Percentiles rank a stretch among this genome's conserved stretches.
These are phyloP conservation scores for Podaxis sp. DNA, from an alignment of 768 basidiomycete species.

Conservation along the genomic window DNA sequence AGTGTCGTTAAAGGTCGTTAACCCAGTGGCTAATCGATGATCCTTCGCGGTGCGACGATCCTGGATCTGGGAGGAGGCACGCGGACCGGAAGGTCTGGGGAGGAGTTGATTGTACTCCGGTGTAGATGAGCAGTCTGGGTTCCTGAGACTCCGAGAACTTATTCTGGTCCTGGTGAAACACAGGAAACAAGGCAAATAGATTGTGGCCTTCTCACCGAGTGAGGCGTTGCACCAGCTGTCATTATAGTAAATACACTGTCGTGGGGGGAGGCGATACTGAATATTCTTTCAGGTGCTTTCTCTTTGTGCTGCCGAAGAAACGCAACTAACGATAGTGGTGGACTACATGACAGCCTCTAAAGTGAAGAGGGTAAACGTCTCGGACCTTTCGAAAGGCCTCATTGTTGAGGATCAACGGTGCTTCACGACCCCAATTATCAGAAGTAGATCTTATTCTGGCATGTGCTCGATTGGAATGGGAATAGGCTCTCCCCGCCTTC, in stretches of 20 bases:
- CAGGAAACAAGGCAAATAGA: background rate
- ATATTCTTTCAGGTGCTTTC: background rate
- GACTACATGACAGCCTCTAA: background rate
- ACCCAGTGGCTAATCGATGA: background rate
- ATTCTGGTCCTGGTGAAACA: background rate
- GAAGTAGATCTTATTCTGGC: background rate
- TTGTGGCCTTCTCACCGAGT: background rate
- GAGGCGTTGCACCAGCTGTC: background rate
- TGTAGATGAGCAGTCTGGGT: background rate
- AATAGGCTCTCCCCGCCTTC: background rate
- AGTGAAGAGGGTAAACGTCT: background rate
- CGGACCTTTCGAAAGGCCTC: background rate
- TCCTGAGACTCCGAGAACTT: background rate
- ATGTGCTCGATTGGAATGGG: background rate
- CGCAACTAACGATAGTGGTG: background rate
- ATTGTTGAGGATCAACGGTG: background rate
- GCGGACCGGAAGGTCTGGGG: background rate
- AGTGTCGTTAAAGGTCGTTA: background rate
- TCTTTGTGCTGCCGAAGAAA: background rate
- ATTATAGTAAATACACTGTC: background rate
- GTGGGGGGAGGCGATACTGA: background rate
- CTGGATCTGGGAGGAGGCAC: background rate
- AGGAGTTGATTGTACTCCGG: background rate
- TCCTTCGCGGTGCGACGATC: background rate
- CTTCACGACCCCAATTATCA: background rate